Evolutionary conservation across 257 asterid species (phyloP).

Genomic region (Plantago ovata): DNA sequence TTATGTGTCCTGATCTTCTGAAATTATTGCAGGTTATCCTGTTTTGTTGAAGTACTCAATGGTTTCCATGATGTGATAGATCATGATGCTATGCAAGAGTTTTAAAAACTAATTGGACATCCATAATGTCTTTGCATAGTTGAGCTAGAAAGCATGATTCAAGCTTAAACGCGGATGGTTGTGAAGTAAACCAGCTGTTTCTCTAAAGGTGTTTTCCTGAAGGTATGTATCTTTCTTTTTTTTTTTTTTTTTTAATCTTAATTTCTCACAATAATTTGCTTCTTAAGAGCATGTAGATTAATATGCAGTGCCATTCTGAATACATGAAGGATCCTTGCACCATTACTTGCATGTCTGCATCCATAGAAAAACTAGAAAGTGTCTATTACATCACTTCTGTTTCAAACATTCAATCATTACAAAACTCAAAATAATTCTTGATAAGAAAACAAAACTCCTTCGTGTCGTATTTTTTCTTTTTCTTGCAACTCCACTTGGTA

Average conservation of each 20-base stretch:
- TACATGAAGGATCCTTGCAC: conserved; percentile 10
- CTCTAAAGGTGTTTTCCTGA: not conserved
- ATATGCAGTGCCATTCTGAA: not conserved
- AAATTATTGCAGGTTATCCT: too few species aligned
- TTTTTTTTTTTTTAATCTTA: not conserved
- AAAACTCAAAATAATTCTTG: conserved; percentile 28
- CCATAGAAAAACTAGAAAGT: conserved; percentile 15
- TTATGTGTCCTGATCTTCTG: too few species aligned
- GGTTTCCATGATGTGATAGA: too few species aligned
- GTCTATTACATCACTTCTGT: conserved; percentile 17
- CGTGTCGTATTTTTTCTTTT: conserved; percentile 36
- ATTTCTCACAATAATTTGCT: too few species aligned
- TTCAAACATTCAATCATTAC: conserved; percentile 22
- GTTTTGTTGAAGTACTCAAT: too few species aligned
- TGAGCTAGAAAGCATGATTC: too few species aligned
- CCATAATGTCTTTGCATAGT: too few species aligned
- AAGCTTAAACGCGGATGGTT: too few species aligned
- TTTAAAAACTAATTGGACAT: too few species aligned
- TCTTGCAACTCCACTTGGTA: conserved; percentile 20
- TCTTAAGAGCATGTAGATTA: too few species aligned
- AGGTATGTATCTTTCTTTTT: not conserved
- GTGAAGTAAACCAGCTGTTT: not conserved
- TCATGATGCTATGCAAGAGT: too few species aligned
- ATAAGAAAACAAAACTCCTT: conserved; percentile 26
- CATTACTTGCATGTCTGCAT: conserved; percentile 16